A percentile compares a stretch with the other conserved stretches of the same genome.
phyloP scores from a whole-genome alignment of 164 flowering plant species.

The Pachysandra terminalis region DNA sequence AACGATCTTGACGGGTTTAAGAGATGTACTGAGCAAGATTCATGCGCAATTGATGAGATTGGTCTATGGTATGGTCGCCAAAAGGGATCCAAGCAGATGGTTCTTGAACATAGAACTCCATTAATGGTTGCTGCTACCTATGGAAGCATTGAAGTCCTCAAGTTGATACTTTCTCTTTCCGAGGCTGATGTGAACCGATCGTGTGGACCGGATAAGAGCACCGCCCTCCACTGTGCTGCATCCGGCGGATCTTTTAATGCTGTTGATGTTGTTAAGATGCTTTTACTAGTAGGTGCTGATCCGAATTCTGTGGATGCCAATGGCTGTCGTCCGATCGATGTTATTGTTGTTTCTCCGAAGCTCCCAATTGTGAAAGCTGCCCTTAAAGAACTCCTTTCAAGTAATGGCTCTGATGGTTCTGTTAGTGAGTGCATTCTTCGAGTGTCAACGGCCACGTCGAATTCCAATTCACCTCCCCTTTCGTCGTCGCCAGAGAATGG shows the following conservation, averaged over 20 bases:
- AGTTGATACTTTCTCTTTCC: slow-evolving; percentile 4
- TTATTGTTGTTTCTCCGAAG: not conserved
- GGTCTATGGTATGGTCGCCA: slow-evolving; percentile 11
- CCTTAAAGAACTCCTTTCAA: not conserved
- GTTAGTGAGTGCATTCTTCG: not conserved
- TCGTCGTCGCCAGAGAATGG: not conserved
- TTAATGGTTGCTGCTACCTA: slow-evolving; percentile 20
- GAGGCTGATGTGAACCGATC: slow-evolving; percentile 10
- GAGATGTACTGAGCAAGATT: not conserved
- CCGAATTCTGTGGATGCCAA: slow-evolving; percentile 1
- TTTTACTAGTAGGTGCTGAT: slow-evolving; percentile 8
- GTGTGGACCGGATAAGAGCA: no score
- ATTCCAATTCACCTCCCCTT: not conserved
- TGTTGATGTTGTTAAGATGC: slow-evolving; percentile 7
- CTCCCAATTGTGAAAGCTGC: not conserved
- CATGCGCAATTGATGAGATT: slow-evolving; percentile 1
- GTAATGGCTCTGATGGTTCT: not conserved
- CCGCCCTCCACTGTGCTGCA: slow-evolving; percentile 15
- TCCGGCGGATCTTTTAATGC: slow-evolving; percentile 11
- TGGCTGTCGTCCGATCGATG: slow-evolving; percentile 4
- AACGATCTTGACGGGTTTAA: slow-evolving; percentile 10
- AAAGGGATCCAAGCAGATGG: not conserved
- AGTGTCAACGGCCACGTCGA: not conserved
- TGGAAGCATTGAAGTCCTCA: slow-evolving; percentile 16
- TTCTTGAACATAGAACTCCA: slow-evolving; percentile 9